Evolutionary conservation across 2,329 filamentous ascomycete species (phyloP).

Genomic region (Cadophora malorum): DNA sequence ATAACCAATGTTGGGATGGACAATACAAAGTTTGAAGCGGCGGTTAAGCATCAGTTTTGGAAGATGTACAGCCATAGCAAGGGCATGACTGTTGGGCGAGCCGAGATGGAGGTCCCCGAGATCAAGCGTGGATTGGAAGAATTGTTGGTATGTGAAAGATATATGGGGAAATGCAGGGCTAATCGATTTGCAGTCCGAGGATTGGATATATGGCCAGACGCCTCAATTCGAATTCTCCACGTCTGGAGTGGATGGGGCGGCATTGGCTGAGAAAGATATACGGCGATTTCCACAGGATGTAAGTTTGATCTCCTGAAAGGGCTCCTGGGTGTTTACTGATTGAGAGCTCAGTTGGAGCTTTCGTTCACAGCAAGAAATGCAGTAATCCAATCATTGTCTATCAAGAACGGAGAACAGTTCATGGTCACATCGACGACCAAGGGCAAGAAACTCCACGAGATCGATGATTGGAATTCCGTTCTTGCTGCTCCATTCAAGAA

Average conservation of each 20-base stretch:
- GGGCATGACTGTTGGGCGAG: constrained; percentile 39
- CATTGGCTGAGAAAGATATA: background rate
- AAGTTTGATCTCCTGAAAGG: background rate
- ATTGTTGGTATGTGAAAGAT: constrained; percentile 56
- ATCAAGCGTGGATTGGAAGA: constrained; percentile 69
- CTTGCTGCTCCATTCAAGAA: constrained; percentile 14
- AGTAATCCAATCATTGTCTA: constrained; percentile 11
- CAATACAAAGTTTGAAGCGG: constrained; percentile 55
- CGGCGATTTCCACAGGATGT: constrained; percentile 16
- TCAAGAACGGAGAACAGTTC: constrained; percentile 1
- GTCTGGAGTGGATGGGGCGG: background rate
- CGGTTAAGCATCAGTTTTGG: constrained; percentile 70
- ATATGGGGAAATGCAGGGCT: constrained; percentile 36
- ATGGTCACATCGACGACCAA: constrained; percentile 6
- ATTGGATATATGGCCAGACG: constrained; percentile 87
- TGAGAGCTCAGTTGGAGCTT: constrained; percentile 7
- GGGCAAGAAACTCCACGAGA: constrained; percentile 25
- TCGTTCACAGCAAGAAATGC: constrained; percentile 25
- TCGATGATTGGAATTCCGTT: constrained; percentile 24
- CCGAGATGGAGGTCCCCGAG: constrained; percentile 50
- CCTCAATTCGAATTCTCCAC: constrained; percentile 66
- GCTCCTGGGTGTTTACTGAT: background rate
- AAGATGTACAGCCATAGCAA: constrained; percentile 64
- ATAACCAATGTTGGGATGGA: constrained; percentile 77
- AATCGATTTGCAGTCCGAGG: constrained; percentile 55